Base-by-base conservation (phyloP, 2,329 filamentous ascomycete genomes). In the Fusarium sp. region DNA sequence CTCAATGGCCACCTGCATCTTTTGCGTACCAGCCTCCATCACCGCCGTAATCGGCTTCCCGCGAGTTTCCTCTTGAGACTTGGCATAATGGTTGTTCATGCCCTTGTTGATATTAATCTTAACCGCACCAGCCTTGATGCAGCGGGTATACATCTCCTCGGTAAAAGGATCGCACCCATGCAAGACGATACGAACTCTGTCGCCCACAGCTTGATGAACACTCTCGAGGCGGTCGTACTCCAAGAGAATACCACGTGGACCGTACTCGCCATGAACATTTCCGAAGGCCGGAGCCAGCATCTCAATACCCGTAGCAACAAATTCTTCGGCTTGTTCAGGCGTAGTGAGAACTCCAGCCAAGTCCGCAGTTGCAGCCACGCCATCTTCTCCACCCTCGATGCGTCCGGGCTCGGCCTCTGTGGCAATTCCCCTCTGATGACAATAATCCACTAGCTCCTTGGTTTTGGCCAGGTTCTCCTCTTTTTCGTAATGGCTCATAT, bases 261-360 rank as follows among this genome's bases (percentile, higher is more conserved):
- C 91, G 78, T 94, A 94, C 71, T 90, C 87, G 9, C 91, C 91
- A 79, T 94, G 92, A 44, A 94, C 89, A 72, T 94, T 94, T 4
- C 91, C 92, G 79, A 94, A 92, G 1, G 90, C 90, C 0, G 91
- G 92, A 3, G 92, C 92, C 17, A 94, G 80, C 82, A 90, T 89
- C 73, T 93, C 89, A 73, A 94, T 92, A 0, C 91, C 91, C 10
- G 90, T 92, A 2, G 82, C 85, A 10, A 92, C 86, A 72, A 94
- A 93, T 71, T 92, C 88, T 67, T 88, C 83, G 10, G 89, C 90
- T 78, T 93, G 87, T 68, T 91, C 90, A 0, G 88, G 85, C 0
- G 89, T 93, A 0, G 91, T 93, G 67, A 93, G 63, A 76, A 79
- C 53, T 66, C 85, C 76, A 80, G 83, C 74, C 62, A 81, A 47